phyloP scores from a whole-genome alignment of 306 rosid species.

The Cucurbita pepo region DNA sequence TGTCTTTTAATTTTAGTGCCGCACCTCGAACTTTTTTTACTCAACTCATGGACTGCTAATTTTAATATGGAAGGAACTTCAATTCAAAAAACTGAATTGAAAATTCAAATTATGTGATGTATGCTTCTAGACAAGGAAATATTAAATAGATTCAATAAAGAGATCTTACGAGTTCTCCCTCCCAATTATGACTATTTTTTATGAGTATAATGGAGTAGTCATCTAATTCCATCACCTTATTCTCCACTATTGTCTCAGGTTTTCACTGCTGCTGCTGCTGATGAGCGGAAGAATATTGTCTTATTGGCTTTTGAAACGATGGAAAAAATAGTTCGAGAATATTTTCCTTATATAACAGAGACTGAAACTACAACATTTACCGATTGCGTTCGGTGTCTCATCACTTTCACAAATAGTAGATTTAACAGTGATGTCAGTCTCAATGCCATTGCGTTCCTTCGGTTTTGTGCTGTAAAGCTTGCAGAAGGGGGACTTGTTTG shows the following conservation, averaged over 20 bases:
- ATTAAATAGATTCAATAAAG: not conserved
- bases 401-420: conserved; percentile 89
- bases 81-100: not conserved
- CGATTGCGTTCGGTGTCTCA: conserved; percentile 89
- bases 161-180: not conserved
- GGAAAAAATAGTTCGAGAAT: conserved; percentile 97
- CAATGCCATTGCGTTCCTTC: conserved; percentile 98
- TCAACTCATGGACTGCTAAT: not conserved
- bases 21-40: not conserved
- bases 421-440: conserved; percentile 97
- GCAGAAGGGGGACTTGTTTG: conserved; percentile 93
- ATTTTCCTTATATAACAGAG: conserved; percentile 92
- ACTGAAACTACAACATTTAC: conserved; percentile 92
- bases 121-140: not conserved
- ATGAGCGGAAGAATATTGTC: conserved; percentile 83
- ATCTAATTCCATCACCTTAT: not conserved
- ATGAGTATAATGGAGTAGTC: not conserved
- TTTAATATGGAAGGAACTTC: not conserved
- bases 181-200: not conserved
- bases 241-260: conserved; percentile 32
- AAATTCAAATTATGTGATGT: not conserved
- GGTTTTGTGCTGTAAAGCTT: conserved; percentile 94
- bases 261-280: conserved; percentile 93
- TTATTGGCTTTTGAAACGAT: conserved; percentile 92
- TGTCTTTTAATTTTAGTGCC: not conserved